Evolutionary conservation across 495 filamentous ascomycete genomes (phyloP).

Genomic region (Penicillium antarcticum): DNA sequence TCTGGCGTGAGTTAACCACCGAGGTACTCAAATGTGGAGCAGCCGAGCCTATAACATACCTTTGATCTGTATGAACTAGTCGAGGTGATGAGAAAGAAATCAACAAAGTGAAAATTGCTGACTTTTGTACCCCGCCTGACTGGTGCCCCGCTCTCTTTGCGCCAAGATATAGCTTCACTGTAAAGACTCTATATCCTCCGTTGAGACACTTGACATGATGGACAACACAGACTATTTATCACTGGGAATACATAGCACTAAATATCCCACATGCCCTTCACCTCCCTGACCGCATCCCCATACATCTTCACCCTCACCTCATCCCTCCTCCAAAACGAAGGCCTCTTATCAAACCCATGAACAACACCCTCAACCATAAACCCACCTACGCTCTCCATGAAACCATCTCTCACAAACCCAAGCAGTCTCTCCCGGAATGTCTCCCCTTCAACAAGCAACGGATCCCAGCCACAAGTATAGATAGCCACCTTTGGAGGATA

Average conservation of each 20-base stretch:
- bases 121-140: slow-evolving; percentile 12
- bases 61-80: neutral
- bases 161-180: too few relatives aligned
- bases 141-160: slow-evolving; percentile 3
- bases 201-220: too few relatives aligned
- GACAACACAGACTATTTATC: too few relatives aligned
- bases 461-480: slow-evolving; percentile 28
- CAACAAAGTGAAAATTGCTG: slow-evolving; percentile 4
- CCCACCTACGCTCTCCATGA: slow-evolving; percentile 13
- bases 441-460: slow-evolving; percentile 23
- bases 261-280: slow-evolving; percentile 18
- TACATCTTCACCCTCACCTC: slow-evolving; percentile 15
- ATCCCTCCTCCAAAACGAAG: slow-evolving; percentile 17
- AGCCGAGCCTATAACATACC: neutral
- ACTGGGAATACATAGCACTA: neutral
- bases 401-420: slow-evolving; percentile 7
- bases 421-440: slow-evolving; percentile 17
- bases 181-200: too few relatives aligned
- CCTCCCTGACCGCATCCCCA: slow-evolving; percentile 16
- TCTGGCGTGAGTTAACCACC: neutral
- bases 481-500: slow-evolving; percentile 16
- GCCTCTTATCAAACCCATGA: slow-evolving; percentile 29
- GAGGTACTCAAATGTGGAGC: neutral
- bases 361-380: slow-evolving; percentile 16
- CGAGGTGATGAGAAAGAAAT: neutral